Percentiles rank a stretch among this genome's conserved stretches.
These are phyloP conservation scores for Scutellaria minor DNA, from an alignment of 257 asterid species.

Conservation along the genomic window DNA sequence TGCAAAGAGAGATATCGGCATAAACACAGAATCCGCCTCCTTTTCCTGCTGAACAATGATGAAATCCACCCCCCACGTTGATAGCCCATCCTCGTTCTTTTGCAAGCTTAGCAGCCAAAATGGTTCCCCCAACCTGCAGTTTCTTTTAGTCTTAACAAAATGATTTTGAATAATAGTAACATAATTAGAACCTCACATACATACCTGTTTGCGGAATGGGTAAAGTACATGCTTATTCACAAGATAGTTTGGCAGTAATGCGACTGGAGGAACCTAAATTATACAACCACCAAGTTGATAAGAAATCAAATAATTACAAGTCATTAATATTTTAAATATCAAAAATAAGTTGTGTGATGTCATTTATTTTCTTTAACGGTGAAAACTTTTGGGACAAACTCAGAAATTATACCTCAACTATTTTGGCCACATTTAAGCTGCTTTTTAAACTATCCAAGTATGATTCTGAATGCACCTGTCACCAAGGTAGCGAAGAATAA, in stretches of 20 bases:
- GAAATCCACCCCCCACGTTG: constrained; percentile 97
- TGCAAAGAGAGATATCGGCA: constrained; percentile 94
- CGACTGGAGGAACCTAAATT: constrained; percentile 83
- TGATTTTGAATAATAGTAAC: constrained; percentile 1
- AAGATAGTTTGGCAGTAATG: constrained; percentile 76
- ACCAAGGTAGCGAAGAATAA: constrained; percentile 29
- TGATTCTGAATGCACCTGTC: constrained; percentile 85
- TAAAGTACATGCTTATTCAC: constrained; percentile 76
- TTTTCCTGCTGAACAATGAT: constrained; percentile 84
- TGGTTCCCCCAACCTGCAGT: constrained; percentile 89
- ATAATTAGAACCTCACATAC: constrained; percentile 9
- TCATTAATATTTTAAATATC: neutral
- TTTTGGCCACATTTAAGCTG: constrained; percentile 71
- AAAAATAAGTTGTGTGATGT: constrained; percentile 1
- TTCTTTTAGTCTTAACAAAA: constrained; percentile 16
- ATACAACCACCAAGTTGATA: constrained; percentile 31
- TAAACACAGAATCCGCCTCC: constrained; percentile 98
- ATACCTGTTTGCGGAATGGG: constrained; percentile 93
- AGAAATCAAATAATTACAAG: constrained; percentile 17
- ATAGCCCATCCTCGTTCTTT: constrained; percentile 98
- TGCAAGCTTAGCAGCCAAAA: constrained; percentile 95
- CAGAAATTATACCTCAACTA: constrained; percentile 70
- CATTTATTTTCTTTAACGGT: neutral
- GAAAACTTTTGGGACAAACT: neutral
- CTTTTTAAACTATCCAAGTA: constrained; percentile 78